These are phyloP conservation scores for Aspergillus intermedius DNA, from an alignment of 2,329 filamentous ascomycete genomes.

Conservation along the genomic window DNA sequence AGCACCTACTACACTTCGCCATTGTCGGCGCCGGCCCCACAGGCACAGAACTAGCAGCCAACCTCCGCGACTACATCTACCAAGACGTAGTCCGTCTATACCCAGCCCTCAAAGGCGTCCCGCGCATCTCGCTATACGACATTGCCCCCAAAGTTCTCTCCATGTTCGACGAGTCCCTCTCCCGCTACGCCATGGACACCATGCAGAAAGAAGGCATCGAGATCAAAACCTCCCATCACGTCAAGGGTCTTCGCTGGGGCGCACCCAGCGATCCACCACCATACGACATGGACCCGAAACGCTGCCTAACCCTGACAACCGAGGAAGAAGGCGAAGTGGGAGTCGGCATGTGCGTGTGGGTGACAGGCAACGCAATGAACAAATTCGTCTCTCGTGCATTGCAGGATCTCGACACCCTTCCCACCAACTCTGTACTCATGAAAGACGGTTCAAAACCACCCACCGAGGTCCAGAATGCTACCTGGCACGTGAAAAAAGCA, in stretches of 20 bases:
- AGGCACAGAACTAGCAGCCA: constrained; percentile 51
- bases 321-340: constrained; percentile 54
- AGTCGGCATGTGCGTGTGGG: constrained; percentile 57
- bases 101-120: constrained; percentile 44
- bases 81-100: constrained; percentile 50
- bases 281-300: constrained; percentile 37
- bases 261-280: constrained; percentile 35
- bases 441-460: constrained; percentile 10
- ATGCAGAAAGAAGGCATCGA: constrained; percentile 51
- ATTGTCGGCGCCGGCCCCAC: constrained; percentile 55
- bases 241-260: constrained; percentile 48
- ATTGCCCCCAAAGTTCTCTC: constrained; percentile 54
- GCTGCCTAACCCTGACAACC: constrained; percentile 47
- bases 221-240: constrained; percentile 54
- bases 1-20: constrained; percentile 51
- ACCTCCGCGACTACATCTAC: constrained; percentile 52
- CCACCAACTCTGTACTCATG: constrained; percentile 22
- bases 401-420: constrained; percentile 27
- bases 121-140: constrained; percentile 54
- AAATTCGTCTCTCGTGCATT: constrained; percentile 24
- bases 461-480: constrained; percentile 7
- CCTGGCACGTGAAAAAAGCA: constrained; percentile 48
- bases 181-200: constrained; percentile 50
- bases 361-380: constrained; percentile 34
- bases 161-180: constrained; percentile 55